Percentiles rank a stretch among this genome's conserved stretches.
Conservation (phyloP, 495 filamentous ascomycete genomes). For the Aspergillus carlsbadensis region DNA sequence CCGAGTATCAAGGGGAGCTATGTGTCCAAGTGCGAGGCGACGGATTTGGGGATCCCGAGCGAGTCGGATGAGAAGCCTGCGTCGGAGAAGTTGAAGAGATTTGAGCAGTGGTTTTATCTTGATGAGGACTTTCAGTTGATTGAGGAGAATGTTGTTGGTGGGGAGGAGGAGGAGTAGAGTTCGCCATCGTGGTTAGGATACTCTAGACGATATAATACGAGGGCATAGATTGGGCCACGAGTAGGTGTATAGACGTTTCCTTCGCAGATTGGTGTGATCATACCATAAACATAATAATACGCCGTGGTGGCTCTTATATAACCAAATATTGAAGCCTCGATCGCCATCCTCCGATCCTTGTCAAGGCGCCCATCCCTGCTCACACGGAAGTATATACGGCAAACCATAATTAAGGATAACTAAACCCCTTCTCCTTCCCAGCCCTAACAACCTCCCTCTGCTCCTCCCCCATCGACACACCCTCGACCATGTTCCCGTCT, state of each 20-base stretch:
- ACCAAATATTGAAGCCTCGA: too few species aligned
- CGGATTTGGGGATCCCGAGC: neutral
- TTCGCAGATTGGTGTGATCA: too few species aligned
- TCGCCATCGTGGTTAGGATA: too few species aligned
- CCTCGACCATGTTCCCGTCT: constrained; percentile 29
- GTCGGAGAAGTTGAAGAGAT: neutral
- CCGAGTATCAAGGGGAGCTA: neutral
- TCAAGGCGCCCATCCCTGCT: too few species aligned
- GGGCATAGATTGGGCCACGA: too few species aligned
- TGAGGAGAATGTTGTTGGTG: constrained; percentile 5
- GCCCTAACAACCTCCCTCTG: constrained; percentile 2
- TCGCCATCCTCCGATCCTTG: too few species aligned
- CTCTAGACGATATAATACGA: too few species aligned
- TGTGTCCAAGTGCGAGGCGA: neutral
- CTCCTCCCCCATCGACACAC: constrained; percentile 21
- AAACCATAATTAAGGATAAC: neutral
- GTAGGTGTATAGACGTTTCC: too few species aligned
- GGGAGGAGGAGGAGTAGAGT: too few species aligned
- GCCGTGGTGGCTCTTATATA: too few species aligned
- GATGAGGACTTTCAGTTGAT: neutral
- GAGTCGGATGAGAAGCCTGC: neutral
- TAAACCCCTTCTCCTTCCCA: constrained; percentile 17
- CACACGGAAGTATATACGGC: neutral
- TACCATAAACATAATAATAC: too few species aligned
- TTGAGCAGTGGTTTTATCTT: constrained; percentile 7